A percentile compares a stretch with the other conserved stretches of the same genome.
Evolutionary conservation across 2,329 filamentous ascomycete species (phyloP).

Genomic region (Colletotrichum filicis): DNA sequence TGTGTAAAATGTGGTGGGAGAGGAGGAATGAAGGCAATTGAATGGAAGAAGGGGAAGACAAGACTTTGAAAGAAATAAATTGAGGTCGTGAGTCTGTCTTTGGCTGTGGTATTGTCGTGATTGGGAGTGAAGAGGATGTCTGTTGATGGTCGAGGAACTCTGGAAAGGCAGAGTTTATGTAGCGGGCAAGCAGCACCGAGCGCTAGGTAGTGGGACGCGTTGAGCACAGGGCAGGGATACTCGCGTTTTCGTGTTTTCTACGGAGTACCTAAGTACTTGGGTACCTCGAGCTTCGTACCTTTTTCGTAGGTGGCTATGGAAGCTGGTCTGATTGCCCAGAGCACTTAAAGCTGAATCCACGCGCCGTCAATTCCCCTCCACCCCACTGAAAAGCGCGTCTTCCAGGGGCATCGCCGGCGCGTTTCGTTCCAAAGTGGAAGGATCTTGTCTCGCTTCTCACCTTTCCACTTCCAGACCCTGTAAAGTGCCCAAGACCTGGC

Average conservation of each 20-base stretch:
- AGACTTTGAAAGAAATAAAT: conserved; percentile 31
- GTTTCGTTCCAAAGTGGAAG: conserved; percentile 23
- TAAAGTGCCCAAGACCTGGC: not conserved
- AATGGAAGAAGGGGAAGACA: conserved; percentile 30
- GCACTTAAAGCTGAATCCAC: conserved; percentile 12
- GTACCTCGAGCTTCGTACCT: not conserved
- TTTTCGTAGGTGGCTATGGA: not conserved
- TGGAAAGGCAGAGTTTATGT: conserved; percentile 34
- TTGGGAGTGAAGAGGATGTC: conserved; percentile 23
- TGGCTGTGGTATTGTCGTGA: conserved; percentile 1
- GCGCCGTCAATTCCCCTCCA: not conserved
- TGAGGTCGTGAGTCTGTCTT: not conserved
- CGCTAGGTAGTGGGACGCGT: conserved; percentile 28
- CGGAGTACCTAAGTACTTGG: not conserved
- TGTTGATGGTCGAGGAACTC: not conserved
- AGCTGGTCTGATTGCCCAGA: not conserved
- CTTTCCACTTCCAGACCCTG: conserved; percentile 26
- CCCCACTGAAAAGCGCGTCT: conserved; percentile 30
- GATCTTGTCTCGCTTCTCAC: conserved; percentile 17
- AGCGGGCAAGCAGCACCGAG: conserved; percentile 29
- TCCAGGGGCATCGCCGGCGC: conserved; percentile 22
- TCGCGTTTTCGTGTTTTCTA: conserved; percentile 33
- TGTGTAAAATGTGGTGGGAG: not conserved
- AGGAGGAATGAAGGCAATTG: conserved; percentile 9
- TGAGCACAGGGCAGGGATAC: conserved; percentile 5